Conservation (phyloP, 2,329 filamentous ascomycete genomes). For the Alternaria viburni region DNA sequence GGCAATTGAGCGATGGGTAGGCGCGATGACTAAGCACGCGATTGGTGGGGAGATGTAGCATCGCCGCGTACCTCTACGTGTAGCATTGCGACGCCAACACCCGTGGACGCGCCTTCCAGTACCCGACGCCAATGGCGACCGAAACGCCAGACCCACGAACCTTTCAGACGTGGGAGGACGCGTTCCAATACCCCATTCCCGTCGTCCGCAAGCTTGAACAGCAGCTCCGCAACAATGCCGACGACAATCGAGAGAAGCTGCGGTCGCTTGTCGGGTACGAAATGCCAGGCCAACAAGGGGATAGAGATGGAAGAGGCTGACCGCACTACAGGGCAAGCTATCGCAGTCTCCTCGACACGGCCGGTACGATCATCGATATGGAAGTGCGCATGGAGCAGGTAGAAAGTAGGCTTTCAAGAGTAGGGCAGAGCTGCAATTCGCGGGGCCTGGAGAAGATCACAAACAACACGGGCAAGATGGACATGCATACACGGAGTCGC, state of each 20-base stretch:
- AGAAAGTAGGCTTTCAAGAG: constrained; percentile 72
- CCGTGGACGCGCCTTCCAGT: not conserved
- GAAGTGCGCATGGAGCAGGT: constrained; percentile 76
- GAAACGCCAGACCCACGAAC: constrained; percentile 63
- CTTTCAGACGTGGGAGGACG: constrained; percentile 69
- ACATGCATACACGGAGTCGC: constrained; percentile 47
- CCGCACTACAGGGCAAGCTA: constrained; percentile 66
- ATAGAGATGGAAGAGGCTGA: constrained; percentile 5
- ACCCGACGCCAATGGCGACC: constrained; percentile 53
- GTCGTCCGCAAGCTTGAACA: constrained; percentile 68
- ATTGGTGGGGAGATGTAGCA: constrained; percentile 12
- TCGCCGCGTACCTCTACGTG: constrained; percentile 1
- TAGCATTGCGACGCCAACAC: not conserved
- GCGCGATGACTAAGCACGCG: constrained; percentile 20
- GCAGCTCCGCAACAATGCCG: constrained; percentile 67
- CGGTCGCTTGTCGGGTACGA: constrained; percentile 69
- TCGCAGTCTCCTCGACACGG: constrained; percentile 87
- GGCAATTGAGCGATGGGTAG: not conserved
- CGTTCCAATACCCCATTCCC: constrained; percentile 69
- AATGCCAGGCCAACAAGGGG: not conserved
- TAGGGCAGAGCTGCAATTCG: constrained; percentile 80
- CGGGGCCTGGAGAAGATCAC: constrained; percentile 70
- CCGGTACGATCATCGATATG: constrained; percentile 93
- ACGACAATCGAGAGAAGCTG: constrained; percentile 70
- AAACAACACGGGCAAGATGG: constrained; percentile 63